These are phyloP conservation scores for Cicer judaicum DNA, from an alignment of 306 rosid species.

Conservation along the genomic window DNA sequence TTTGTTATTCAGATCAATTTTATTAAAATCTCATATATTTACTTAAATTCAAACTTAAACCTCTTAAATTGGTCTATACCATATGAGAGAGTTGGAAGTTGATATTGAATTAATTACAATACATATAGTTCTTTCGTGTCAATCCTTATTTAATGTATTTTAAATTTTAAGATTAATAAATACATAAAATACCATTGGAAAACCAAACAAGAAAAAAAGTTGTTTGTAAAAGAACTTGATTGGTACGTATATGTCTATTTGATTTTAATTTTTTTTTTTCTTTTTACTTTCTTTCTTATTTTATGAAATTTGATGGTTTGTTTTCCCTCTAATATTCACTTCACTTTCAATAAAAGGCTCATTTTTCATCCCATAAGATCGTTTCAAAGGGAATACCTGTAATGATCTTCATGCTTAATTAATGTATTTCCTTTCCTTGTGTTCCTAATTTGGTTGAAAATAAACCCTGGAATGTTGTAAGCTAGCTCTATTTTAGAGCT, in stretches of 20 bases:
- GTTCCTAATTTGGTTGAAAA: background rate
- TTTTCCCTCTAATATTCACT: constrained; percentile 25
- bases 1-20: no score
- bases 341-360: constrained; percentile 29
- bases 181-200: no score
- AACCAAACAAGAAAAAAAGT: no score
- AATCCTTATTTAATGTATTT: no score
- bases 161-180: no score
- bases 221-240: background rate
- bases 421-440: constrained; percentile 11
- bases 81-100: no score
- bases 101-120: no score
- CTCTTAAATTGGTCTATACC: no score
- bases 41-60: no score
- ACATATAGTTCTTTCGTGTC: no score
- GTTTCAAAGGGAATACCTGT: constrained; percentile 10
- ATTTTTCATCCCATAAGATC: constrained; percentile 17
- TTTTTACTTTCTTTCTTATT: constrained; percentile 16
- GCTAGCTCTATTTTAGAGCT: no score
- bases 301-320: constrained; percentile 34
- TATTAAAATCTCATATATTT: no score
- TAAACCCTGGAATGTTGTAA: background rate
- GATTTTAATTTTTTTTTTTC: background rate
- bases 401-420: constrained; percentile 12
- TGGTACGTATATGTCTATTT: background rate